Percentiles rank a stretch among this genome's conserved stretches.
phyloP scores from a whole-genome alignment of 1,284 basidiomycete genomes.

The Trametes pubescens region DNA sequence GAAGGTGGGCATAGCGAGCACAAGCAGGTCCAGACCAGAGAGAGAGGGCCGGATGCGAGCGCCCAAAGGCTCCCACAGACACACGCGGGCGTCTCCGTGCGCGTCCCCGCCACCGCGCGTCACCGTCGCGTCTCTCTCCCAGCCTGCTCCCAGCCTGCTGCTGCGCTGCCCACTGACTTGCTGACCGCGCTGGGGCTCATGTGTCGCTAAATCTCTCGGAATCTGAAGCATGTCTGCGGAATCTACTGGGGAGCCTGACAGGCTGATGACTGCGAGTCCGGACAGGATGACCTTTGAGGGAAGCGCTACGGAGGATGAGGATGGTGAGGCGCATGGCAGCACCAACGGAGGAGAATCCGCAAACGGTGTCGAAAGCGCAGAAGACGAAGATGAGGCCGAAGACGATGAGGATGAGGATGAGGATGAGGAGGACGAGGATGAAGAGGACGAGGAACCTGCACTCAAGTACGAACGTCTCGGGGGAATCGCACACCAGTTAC shows the following conservation, averaged over 20 bases:
- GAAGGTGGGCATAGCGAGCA: conserved; percentile 62
- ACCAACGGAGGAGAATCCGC: background rate
- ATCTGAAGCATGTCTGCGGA: conserved; percentile 12
- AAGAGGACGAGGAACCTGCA: conserved; percentile 83
- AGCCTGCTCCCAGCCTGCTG: background rate
- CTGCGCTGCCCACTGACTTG: background rate
- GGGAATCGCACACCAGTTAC: conserved; percentile 79
- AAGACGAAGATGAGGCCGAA: conserved; percentile 28
- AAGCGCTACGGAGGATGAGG: conserved; percentile 20
- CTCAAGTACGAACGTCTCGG: conserved; percentile 91
- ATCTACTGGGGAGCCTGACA: conserved; percentile 15
- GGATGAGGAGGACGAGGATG: conserved; percentile 63
- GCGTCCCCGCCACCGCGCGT: conserved; percentile 21
- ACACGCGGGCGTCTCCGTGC: conserved; percentile 12
- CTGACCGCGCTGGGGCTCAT: conserved; percentile 2
- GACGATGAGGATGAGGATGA: conserved; percentile 52
- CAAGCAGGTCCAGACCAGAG: background rate
- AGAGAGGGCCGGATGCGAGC: background rate
- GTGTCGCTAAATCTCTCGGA: background rate
- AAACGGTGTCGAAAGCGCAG: conserved; percentile 9
- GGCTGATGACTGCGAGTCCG: conserved; percentile 32
- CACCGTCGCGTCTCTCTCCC: conserved; percentile 23
- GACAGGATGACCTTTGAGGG: conserved; percentile 31
- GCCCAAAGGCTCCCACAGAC: background rate
- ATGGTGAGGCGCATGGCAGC: conserved; percentile 4